A percentile compares a stretch with the other conserved stretches of the same genome.
Conservation (phyloP, 2,329 filamentous ascomycete genomes). For the Pseudopithomyces maydicus region DNA sequence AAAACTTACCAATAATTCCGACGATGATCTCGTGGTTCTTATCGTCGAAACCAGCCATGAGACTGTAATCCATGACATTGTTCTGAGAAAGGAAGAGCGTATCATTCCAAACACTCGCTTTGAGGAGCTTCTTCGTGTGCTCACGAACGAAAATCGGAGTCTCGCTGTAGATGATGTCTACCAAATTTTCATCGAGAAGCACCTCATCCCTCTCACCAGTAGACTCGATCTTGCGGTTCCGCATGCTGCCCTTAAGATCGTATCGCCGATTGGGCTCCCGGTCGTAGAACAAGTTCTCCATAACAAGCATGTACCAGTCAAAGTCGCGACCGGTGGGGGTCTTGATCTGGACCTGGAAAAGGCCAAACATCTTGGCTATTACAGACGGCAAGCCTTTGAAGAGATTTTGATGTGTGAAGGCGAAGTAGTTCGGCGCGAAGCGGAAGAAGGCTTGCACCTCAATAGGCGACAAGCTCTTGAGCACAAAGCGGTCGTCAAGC, state of each 20-base stretch:
- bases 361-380: conserved; percentile 98
- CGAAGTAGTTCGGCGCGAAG: conserved; percentile 96
- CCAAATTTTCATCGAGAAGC: conserved; percentile 96
- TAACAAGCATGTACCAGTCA: conserved; percentile 90
- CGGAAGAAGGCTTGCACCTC: conserved; percentile 93
- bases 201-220: conserved; percentile 97
- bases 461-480: conserved; percentile 88
- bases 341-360: conserved; percentile 97
- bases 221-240: conserved; percentile 94
- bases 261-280: conserved; percentile 79
- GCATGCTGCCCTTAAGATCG: conserved; percentile 97
- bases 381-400: conserved; percentile 93
- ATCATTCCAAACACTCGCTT: conserved; percentile 95
- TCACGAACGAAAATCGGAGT: conserved; percentile 93
- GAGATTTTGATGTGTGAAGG: conserved; percentile 93
- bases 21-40: conserved; percentile 88
- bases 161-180: conserved; percentile 93
- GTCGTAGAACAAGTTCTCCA: conserved; percentile 98
- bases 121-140: conserved; percentile 91
- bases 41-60: conserved; percentile 98
- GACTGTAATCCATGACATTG: conserved; percentile 98
- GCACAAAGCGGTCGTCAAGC: conserved; percentile 87
- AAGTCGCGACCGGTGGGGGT: conserved; percentile 95
- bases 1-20: conserved; percentile 74
- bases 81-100: conserved; percentile 92